These are phyloP conservation scores for Lasiosphaeria ovina DNA, from an alignment of 495 filamentous ascomycete genomes.

Conservation along the genomic window DNA sequence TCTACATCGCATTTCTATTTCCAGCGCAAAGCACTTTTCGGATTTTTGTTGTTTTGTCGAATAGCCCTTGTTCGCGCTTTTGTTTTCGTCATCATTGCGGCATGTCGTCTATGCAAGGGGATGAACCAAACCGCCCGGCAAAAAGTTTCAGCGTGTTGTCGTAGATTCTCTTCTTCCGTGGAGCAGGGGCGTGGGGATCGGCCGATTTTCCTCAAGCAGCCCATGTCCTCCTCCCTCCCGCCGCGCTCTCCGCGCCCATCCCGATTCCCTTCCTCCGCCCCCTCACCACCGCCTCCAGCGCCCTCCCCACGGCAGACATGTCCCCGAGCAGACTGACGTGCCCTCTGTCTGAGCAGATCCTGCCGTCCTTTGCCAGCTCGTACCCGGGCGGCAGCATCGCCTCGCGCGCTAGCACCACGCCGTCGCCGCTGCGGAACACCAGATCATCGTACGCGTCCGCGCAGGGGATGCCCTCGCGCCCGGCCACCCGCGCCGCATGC, in stretches of 20 bases:
- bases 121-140: too few species aligned
- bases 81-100: too few species aligned
- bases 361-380: constrained; percentile 62
- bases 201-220: background rate
- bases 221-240: background rate
- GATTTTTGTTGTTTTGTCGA: too few species aligned
- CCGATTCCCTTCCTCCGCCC: constrained; percentile 73
- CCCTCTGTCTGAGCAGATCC: constrained; percentile 76
- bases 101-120: too few species aligned
- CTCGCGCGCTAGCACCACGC: constrained; percentile 80
- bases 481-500: constrained; percentile 68
- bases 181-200: too few species aligned
- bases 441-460: constrained; percentile 84
- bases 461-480: constrained; percentile 61
- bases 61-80: too few species aligned
- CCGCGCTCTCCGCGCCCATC: constrained; percentile 33
- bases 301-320: constrained; percentile 75
- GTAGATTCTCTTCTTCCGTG: too few species aligned
- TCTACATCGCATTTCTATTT: too few species aligned
- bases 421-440: constrained; percentile 83
- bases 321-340: constrained; percentile 87
- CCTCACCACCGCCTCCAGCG: constrained; percentile 61
- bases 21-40: too few species aligned
- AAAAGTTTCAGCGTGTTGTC: too few species aligned
- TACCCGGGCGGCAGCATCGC: constrained; percentile 87